A percentile compares a stretch with the other conserved stretches of the same genome.
Conservation (phyloP, 305 asterid genomes). For the Solanum aculeatissimum region DNA sequence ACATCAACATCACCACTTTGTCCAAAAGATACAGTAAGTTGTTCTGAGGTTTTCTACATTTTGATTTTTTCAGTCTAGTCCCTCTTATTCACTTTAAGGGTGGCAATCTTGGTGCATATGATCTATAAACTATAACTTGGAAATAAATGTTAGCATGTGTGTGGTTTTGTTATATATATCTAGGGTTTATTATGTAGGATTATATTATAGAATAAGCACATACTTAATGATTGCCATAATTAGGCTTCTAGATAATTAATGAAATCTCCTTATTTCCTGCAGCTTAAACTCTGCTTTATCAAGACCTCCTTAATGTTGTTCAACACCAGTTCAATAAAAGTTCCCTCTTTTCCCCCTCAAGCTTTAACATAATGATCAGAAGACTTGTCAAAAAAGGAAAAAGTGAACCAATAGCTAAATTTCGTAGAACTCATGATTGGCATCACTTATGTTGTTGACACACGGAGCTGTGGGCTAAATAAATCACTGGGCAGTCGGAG, state of each 20-base stretch:
- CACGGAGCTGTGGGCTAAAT: background rate
- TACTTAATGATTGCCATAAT: background rate
- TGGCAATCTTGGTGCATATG: background rate
- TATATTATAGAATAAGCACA: background rate
- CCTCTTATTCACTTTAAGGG: background rate
- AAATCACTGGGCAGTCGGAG: background rate
- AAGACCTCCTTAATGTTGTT: background rate
- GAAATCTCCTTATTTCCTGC: background rate
- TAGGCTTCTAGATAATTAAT: background rate
- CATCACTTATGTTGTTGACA: background rate
- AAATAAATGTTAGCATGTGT: background rate
- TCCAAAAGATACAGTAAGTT: background rate
- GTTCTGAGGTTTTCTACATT: background rate
- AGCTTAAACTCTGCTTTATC: background rate
- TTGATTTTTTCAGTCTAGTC: background rate
- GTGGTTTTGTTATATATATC: background rate
- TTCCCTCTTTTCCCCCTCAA: background rate
- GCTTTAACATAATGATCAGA: background rate
- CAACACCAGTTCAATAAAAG: background rate
- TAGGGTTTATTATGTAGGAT: background rate
- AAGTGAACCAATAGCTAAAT: background rate
- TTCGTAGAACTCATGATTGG: background rate
- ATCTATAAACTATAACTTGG: background rate
- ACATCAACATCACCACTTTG: background rate
- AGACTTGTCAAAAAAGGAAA: background rate